Evolutionary conservation across 768 basidiomycete species (phyloP).

Genomic region (Suillus discolor): DNA sequence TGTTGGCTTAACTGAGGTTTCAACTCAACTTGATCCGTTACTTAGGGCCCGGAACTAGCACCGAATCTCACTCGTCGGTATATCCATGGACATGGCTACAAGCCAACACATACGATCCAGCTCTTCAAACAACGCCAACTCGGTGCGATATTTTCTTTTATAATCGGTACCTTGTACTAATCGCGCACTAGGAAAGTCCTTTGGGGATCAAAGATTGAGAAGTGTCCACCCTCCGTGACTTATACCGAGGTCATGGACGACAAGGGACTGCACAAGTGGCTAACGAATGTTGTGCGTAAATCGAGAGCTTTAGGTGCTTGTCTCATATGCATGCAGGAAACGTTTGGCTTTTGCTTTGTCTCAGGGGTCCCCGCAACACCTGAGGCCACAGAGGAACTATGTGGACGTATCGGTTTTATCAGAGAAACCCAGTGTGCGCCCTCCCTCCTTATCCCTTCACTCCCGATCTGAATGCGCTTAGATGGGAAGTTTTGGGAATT

Average conservation of each 20-base stretch:
- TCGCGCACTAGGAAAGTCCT: conserved; percentile 54
- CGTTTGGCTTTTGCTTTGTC: conserved; percentile 89
- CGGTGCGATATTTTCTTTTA: conserved; percentile 43
- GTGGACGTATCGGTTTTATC: conserved; percentile 80
- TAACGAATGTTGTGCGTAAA: conserved; percentile 71
- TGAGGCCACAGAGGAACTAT: conserved; percentile 82
- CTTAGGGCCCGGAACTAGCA: conserved; percentile 26
- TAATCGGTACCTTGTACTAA: background rate
- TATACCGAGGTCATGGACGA: conserved; percentile 77
- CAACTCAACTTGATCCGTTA: background rate
- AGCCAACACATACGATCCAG: conserved; percentile 80
- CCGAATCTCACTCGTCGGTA: conserved; percentile 69
- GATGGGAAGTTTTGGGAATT: conserved; percentile 99
- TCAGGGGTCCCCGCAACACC: conserved; percentile 77
- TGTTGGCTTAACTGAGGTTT: conserved; percentile 24
- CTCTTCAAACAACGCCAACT: conserved; percentile 30
- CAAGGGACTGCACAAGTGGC: conserved; percentile 75
- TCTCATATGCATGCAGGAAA: conserved; percentile 52
- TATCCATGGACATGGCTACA: conserved; percentile 90
- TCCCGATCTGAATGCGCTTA: conserved; percentile 45
- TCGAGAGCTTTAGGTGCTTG: background rate
- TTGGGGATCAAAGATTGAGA: conserved; percentile 80
- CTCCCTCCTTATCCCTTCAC: conserved; percentile 2
- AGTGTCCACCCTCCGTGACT: conserved; percentile 71
- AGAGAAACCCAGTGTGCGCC: conserved; percentile 77